These are phyloP conservation scores for Acer yangbiense DNA, from an alignment of 345 rosid genomes.

Conservation along the genomic window DNA sequence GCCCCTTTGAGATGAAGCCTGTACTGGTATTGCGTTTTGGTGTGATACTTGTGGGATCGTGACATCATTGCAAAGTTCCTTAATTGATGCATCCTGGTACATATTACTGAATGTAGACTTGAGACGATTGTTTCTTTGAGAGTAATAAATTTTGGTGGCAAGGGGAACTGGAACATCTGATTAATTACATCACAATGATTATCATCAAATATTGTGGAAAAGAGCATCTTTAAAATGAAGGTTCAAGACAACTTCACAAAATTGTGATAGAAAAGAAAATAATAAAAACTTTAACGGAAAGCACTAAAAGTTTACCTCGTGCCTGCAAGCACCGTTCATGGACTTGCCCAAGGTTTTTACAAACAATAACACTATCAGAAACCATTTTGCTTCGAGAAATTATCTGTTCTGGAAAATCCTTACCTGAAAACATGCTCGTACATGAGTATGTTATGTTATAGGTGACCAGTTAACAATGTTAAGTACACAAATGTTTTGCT, in stretches of 20 bases:
- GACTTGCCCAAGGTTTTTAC: conserved; percentile 24
- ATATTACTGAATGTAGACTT: conserved; percentile 37
- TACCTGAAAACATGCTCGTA: conserved; percentile 29
- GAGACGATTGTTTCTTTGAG: conserved; percentile 49
- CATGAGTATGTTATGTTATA: background rate
- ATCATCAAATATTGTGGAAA: conserved; percentile 10
- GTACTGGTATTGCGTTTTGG: conserved; percentile 20
- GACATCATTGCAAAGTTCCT: conserved; percentile 22
- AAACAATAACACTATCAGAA: conserved; percentile 11
- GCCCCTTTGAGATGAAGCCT: conserved; percentile 28
- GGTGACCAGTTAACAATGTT: background rate
- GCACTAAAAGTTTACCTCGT: conserved; percentile 26
- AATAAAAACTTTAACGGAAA: conserved; percentile 2
- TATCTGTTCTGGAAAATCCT: conserved; percentile 24
- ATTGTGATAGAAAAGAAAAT: background rate
- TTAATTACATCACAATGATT: conserved; percentile 10
- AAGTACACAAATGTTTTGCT: background rate
- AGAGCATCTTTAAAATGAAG: conserved; percentile 1
- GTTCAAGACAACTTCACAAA: conserved; percentile 14
- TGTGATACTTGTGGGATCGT: conserved; percentile 26
- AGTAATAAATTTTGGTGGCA: conserved; percentile 56
- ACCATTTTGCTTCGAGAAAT: conserved; percentile 26
- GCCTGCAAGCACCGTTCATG: conserved; percentile 19
- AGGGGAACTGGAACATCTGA: conserved; percentile 53
- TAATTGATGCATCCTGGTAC: conserved; percentile 28